Evolutionary conservation across 306 rosid species (phyloP).

Genomic region (Arachis stenosperma): DNA sequence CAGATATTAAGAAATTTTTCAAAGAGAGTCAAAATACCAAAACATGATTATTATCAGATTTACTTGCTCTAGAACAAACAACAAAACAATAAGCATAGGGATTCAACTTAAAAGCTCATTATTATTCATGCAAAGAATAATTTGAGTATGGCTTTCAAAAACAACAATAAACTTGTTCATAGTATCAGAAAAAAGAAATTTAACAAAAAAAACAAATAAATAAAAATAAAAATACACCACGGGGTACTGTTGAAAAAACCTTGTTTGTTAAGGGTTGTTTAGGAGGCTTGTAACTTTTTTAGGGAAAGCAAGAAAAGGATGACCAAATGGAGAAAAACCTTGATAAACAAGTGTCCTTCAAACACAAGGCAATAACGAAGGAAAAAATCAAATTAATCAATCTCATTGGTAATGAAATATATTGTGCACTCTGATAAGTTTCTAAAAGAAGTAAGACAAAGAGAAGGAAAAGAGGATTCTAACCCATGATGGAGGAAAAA

Average conservation of each 20-base stretch:
- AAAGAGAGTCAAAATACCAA: slow-evolving; percentile 7
- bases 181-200: neutral
- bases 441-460: too few species aligned
- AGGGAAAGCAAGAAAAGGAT: slow-evolving; percentile 85
- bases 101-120: too few species aligned
- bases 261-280: slow-evolving; percentile 37
- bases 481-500: too few species aligned
- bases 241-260: slow-evolving; percentile 53
- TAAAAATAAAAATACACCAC: too few species aligned
- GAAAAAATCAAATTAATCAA: too few species aligned
- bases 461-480: too few species aligned
- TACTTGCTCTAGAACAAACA: neutral
- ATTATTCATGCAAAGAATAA: too few species aligned
- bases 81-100: too few species aligned
- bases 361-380: too few species aligned
- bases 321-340: slow-evolving; percentile 77
- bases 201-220: neutral
- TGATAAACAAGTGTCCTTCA: slow-evolving; percentile 37
- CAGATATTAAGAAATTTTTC: slow-evolving; percentile 30
- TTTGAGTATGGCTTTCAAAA: too few species aligned
- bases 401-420: too few species aligned
- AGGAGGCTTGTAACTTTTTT: slow-evolving; percentile 97
- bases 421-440: too few species aligned
- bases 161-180: neutral
- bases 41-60: slow-evolving; percentile 1